phyloP scores from a whole-genome alignment of 2,329 filamentous ascomycete species.

The Zasmidium cellare region DNA sequence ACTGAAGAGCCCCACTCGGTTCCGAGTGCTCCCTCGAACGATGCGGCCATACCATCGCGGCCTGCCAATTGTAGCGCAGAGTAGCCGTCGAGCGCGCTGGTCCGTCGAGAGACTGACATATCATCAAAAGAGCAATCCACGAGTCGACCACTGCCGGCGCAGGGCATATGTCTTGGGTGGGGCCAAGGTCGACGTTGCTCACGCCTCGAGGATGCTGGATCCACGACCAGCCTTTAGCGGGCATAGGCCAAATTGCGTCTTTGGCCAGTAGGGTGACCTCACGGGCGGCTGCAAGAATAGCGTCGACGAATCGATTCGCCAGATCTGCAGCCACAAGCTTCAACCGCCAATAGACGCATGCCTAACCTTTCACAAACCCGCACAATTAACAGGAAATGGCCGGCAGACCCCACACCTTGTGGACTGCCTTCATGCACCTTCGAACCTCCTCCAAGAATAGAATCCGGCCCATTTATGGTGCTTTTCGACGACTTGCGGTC shows the following conservation, averaged over 20 bases:
- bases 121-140: constrained; percentile 15
- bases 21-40: constrained; percentile 10
- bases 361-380: constrained; percentile 18
- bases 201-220: constrained; percentile 3
- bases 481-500: constrained; percentile 43
- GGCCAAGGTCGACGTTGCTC: constrained; percentile 8
- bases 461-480: constrained; percentile 37
- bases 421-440: constrained; percentile 16
- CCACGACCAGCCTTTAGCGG: constrained; percentile 16
- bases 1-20: constrained; percentile 11
- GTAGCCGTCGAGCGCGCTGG: constrained; percentile 3
- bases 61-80: constrained; percentile 13
- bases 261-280: constrained; percentile 23
- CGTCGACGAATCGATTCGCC: constrained; percentile 20
- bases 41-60: neutral
- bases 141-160: constrained; percentile 11
- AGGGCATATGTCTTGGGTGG: constrained; percentile 3
- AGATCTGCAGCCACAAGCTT: constrained; percentile 29
- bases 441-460: constrained; percentile 48
- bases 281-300: constrained; percentile 27
- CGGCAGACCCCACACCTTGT: constrained; percentile 20
- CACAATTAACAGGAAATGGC: constrained; percentile 28
- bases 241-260: constrained; percentile 20
- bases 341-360: constrained; percentile 25
- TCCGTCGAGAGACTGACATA: constrained; percentile 17